Percentiles rank a stretch among this genome's conserved stretches.
Conservation (phyloP, 352 stramenopile species). For the Phytopythium kandeliae region DNA sequence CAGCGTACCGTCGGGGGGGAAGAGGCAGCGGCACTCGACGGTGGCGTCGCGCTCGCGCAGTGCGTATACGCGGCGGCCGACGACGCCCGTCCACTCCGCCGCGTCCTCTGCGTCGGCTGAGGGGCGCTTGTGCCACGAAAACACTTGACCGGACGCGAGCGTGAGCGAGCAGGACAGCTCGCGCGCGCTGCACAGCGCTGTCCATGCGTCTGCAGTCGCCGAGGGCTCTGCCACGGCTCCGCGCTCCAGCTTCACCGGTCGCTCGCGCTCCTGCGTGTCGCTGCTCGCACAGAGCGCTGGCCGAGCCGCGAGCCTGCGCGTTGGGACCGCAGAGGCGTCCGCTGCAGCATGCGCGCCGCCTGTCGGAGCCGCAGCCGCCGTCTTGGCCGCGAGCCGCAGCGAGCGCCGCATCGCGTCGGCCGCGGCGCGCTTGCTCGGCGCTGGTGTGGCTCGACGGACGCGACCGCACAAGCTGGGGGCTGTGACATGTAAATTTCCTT, state of each 20-base stretch:
- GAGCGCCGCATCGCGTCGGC: slow-evolving; percentile 6
- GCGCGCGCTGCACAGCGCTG: slow-evolving; percentile 24
- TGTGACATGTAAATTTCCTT: too few relatives aligned
- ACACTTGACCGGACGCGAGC: slow-evolving; percentile 47
- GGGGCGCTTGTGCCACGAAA: slow-evolving; percentile 24
- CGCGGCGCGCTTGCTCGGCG: too few relatives aligned
- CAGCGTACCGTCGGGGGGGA: slow-evolving; percentile 48
- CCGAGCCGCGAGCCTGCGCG: background rate
- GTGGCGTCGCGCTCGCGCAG: slow-evolving; percentile 32
- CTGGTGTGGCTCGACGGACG: too few relatives aligned
- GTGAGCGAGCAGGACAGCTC: slow-evolving; percentile 46
- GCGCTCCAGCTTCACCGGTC: background rate
- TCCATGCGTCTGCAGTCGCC: slow-evolving; percentile 32
- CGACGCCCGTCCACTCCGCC: slow-evolving; percentile 47
- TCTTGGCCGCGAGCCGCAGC: background rate
- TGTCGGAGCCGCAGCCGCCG: background rate
- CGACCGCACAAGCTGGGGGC: too few relatives aligned
- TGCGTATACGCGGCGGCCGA: slow-evolving; percentile 36
- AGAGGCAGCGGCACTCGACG: slow-evolving; percentile 51
- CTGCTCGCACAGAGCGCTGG: background rate
- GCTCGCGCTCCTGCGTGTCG: slow-evolving; percentile 2
- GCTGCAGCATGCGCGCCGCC: background rate
- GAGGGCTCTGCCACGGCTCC: too few relatives aligned
- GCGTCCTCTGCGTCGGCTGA: slow-evolving; percentile 2
- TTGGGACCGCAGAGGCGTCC: background rate